Evolutionary conservation across 192 early-diverging fungal species (phyloP).

Genomic region (Phlyctochytrium arcticum): DNA sequence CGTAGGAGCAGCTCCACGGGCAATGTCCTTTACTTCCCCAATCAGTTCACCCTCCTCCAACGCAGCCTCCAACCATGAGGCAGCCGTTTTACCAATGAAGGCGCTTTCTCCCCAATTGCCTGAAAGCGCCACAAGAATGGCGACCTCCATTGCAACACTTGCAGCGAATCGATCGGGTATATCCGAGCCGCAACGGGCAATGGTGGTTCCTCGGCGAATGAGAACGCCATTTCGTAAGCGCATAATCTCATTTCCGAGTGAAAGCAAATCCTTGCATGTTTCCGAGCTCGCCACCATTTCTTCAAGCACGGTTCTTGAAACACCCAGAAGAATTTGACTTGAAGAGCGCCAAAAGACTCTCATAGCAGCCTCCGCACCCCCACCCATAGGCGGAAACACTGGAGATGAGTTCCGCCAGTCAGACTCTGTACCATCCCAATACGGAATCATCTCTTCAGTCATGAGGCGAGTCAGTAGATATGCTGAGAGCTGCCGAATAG

Average conservation of each 20-base stretch:
- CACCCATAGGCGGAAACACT: not conserved
- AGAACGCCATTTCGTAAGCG: constrained; percentile 35
- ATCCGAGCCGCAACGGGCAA: not conserved
- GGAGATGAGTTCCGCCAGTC: constrained; percentile 34
- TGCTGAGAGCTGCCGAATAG: constrained; percentile 69
- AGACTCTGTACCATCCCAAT: constrained; percentile 68
- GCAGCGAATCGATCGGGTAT: constrained; percentile 64
- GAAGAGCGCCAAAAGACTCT: constrained; percentile 72
- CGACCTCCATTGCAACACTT: constrained; percentile 68
- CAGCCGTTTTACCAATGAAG: constrained; percentile 50
- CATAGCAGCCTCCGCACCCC: constrained; percentile 56
- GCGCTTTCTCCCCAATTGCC: constrained; percentile 28
- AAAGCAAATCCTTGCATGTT: constrained; percentile 22
- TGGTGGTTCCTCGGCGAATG: not conserved
- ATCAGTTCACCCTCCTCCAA: constrained; percentile 70
- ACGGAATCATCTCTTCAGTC: constrained; percentile 59
- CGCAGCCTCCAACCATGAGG: constrained; percentile 65
- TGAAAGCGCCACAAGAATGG: constrained; percentile 54
- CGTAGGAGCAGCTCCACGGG: not conserved
- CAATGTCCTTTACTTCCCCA: constrained; percentile 35
- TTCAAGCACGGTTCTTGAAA: constrained; percentile 73
- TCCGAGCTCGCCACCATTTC: constrained; percentile 15
- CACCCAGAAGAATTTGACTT: constrained; percentile 53
- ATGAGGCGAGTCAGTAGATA: constrained; percentile 72
- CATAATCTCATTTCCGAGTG: constrained; percentile 27